Base-by-base conservation (phyloP, 2,329 filamentous ascomycete species). In the Hortaea sp. region DNA sequence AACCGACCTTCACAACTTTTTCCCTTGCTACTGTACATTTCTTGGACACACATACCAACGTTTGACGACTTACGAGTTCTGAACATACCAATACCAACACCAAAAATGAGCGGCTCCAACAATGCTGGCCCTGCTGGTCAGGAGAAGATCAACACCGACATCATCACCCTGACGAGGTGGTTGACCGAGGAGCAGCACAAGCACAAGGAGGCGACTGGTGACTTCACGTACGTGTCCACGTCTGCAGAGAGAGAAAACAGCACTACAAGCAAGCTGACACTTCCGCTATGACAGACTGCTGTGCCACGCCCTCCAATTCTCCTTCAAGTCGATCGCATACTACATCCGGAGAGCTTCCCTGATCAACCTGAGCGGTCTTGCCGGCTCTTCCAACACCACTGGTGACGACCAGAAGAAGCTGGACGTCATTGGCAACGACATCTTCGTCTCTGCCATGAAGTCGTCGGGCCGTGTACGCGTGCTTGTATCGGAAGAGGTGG, bases 341-440 rank as follows among this genome's bases (percentile, higher is more conserved):
- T 98, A 95, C 76, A 98, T 98, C 69, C 89, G 90, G 61, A 84
- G 92, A 67, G 88, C 90, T 32, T 90, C 88, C 27, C 75, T 98
- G 54, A 90, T 97, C 72, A 62, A 75, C 70, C 80, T 98, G 51
- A 94, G 88, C 44, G 92, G 92, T 51, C 81, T 98, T 42, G 92
- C 92, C 52, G 92, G 92, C 49, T 92, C 90, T 50, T 87, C 88
- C 56, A 98, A 98, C 72, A 87, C 77, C 45, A 97, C 92, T 3
- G 92, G 92, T 55, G 92, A 98, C 68, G 92, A 97, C 66, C 92
- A 98, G 69, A 98, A 98, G 81, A 98, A 98, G 74, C 86, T 98
- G 52, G 92, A 98, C 66, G 90, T 98, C 49, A 97, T 98, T 65
- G 90, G 89, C 66, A 97, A 98, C 67, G 92, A 98, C 66, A 77